Evolutionary conservation across 495 filamentous ascomycete species (phyloP).

Genomic region (Pseudomonodictys pantanalensis): DNA sequence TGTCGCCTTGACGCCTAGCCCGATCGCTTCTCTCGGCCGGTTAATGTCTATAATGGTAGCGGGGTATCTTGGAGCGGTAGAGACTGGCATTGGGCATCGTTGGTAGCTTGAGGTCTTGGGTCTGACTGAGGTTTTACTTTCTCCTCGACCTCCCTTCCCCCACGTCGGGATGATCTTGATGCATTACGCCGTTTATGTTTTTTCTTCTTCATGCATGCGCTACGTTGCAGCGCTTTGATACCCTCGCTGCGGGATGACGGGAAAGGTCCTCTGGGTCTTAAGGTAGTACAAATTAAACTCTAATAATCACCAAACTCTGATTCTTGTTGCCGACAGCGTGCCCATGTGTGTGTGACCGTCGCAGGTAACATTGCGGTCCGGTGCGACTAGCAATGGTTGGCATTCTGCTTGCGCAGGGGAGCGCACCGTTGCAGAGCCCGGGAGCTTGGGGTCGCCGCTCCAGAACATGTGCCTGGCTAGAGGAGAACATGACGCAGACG

Average conservation of each 20-base stretch:
- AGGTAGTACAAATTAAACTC: neutral
- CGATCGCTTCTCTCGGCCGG: neutral
- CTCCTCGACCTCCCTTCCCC: conserved; percentile 1
- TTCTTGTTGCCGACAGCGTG: too few relatives aligned
- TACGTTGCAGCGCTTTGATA: conserved; percentile 23
- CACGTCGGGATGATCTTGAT: conserved; percentile 2
- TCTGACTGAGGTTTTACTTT: neutral
- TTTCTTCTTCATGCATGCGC: conserved; percentile 20
- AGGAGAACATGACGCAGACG: neutral
- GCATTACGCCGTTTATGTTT: conserved; percentile 6
- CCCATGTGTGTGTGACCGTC: too few relatives aligned
- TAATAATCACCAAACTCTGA: neutral
- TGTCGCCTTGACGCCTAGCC: neutral
- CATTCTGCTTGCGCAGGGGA: too few relatives aligned
- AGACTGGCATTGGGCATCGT: too few relatives aligned
- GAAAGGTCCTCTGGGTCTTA: neutral
- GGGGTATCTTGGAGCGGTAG: neutral
- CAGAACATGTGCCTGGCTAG: neutral
- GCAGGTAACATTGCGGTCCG: too few relatives aligned
- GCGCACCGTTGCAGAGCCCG: too few relatives aligned
- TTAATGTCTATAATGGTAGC: conserved; percentile 25
- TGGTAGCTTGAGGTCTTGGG: neutral
- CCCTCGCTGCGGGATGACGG: conserved; percentile 20
- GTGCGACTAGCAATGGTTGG: too few relatives aligned
- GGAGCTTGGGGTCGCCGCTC: too few relatives aligned